Evolutionary conservation across 169 alveolate species (phyloP).

Genomic region (Theileria parva): DNA sequence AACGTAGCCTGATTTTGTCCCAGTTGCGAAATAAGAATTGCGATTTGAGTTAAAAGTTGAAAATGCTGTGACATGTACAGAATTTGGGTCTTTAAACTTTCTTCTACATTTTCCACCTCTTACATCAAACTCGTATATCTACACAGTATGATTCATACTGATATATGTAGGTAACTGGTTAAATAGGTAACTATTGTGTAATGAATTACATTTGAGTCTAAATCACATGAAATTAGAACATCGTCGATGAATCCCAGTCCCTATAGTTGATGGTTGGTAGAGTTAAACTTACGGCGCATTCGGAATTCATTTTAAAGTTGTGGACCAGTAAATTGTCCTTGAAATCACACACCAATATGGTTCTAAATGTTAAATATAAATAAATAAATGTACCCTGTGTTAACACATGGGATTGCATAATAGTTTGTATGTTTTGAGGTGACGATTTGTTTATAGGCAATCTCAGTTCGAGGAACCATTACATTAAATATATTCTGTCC

Average conservation of each 20-base stretch:
- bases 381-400: constrained; percentile 28
- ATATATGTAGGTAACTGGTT: not conserved
- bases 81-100: constrained; percentile 56
- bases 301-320: constrained; percentile 58
- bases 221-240: constrained; percentile 50
- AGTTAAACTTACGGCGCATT: constrained; percentile 21
- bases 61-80: constrained; percentile 28
- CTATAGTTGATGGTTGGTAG: constrained; percentile 16
- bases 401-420: constrained; percentile 29
- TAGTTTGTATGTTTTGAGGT: constrained; percentile 11
- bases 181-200: too few relatives aligned
- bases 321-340: constrained; percentile 40
- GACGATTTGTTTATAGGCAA: constrained; percentile 22
- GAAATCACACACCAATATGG: constrained; percentile 41
- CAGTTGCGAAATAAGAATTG: constrained; percentile 21
- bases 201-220: constrained; percentile 38
- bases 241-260: constrained; percentile 48
- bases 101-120: constrained; percentile 37
- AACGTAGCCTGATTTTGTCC: constrained; percentile 54
- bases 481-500: constrained; percentile 26
- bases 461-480: constrained; percentile 32
- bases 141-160: not conserved
- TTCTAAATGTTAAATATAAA: constrained; percentile 7
- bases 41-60: constrained; percentile 25
- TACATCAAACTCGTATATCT: constrained; percentile 66